phyloP scores from a whole-genome alignment of 2,329 filamentous ascomycete species.

The Penicillium sp. region DNA sequence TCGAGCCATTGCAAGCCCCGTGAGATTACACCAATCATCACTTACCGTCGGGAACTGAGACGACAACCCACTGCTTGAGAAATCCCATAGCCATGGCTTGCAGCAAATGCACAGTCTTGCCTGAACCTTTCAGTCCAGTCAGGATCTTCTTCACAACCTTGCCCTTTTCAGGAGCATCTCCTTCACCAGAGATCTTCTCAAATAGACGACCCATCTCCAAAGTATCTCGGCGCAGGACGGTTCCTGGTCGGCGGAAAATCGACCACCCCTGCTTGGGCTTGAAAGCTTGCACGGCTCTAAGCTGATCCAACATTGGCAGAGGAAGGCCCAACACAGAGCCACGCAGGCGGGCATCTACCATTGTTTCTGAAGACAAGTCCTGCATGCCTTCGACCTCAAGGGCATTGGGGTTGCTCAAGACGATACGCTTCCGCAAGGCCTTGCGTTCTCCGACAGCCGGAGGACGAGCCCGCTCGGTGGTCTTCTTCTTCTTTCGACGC shows the following conservation, averaged over 20 bases:
- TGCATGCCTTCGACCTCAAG: constrained; percentile 65
- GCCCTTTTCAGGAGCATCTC: constrained; percentile 26
- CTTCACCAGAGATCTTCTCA: constrained; percentile 46
- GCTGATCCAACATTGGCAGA: constrained; percentile 64
- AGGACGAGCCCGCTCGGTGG: constrained; percentile 46
- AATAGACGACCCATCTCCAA: constrained; percentile 62
- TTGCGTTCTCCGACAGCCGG: constrained; percentile 75
- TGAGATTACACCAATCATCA: background rate
- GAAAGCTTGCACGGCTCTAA: constrained; percentile 83
- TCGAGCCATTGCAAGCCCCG: background rate
- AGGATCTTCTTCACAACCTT: constrained; percentile 55
- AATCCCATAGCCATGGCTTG: constrained; percentile 79
- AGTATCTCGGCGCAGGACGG: constrained; percentile 73
- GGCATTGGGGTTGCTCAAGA: constrained; percentile 91
- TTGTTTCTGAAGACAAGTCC: constrained; percentile 52
- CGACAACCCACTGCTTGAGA: constrained; percentile 78
- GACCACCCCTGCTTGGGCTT: constrained; percentile 84
- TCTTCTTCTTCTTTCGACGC: constrained; percentile 43
- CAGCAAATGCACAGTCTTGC: constrained; percentile 80
- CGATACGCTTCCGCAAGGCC: constrained; percentile 77
- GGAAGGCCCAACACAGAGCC: constrained; percentile 67
- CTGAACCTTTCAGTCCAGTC: constrained; percentile 65
- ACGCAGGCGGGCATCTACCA: constrained; percentile 50
- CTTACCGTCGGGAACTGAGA: constrained; percentile 83
- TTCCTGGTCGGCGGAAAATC: constrained; percentile 74